Base-by-base conservation (phyloP, 257 asterid species). In the Solanum paucissectum region DNA sequence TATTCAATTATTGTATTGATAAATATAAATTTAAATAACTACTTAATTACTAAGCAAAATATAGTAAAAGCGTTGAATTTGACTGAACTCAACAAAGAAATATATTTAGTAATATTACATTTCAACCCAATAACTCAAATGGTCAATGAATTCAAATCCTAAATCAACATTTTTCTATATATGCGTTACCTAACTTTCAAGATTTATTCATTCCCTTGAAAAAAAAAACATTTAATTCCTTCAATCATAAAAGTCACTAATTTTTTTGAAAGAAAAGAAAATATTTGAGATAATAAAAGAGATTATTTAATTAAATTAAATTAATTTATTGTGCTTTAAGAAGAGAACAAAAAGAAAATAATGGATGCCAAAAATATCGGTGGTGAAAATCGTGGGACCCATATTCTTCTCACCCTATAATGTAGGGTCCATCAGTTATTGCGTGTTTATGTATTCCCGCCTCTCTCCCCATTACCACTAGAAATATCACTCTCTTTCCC, bases 401-500 rank as follows among this genome's bases (percentile, higher is more conserved):
- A 79, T 42, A 42, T 79, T 73, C 46, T 73, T 25, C 9, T 64
- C 33, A 76, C 23, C 83, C 83, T 76, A 40, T 3, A 76, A 42
- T 18, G 49, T 34, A 72, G 84, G 84, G 84, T 14, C 84, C 84
- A 79, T 44, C 64, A 79, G 84, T 79, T 79, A 79, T 79, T 42
- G 36, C 64, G 23, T 76, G 36, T 84, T 58, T 84, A 66, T 42
- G 77, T 46, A 64, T 85, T 85, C 82, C 82, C 87, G 87, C 87
- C 84, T 85, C 82, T 66, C 82, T 37, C 36, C 34, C 9, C 60
- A 33, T 40, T 37, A 44, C 84, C 83, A 44, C 36, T 86, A 86
- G 60, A 46, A 75, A 44, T 71, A 66, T 29, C 84, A 40, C 34
- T 7, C 64, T 44, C 71, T 29, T 13, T 49, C 37, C 79, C 79